Evolutionary conservation across 345 rosid species (phyloP), one percentile per base, ranked within the genome.

Genomic region (Cardamine resedifolia): DNA sequence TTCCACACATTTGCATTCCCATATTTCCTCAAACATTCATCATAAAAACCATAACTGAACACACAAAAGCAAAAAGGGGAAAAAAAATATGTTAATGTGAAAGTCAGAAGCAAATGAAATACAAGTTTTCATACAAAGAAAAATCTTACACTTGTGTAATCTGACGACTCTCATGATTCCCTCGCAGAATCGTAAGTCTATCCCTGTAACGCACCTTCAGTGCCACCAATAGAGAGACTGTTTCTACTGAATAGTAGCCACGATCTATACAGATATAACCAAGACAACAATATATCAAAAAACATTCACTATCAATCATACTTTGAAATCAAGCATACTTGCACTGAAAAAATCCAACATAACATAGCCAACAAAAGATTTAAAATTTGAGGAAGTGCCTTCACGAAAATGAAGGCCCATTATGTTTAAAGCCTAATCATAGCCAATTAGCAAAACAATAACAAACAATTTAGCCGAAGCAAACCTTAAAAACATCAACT

Each of bases 1-100:
- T 91, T 91, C 97, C 97, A 91, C 45, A 91, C 97, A 74, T 91
- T 91, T 44, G 97, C 97, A 77, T 91, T 91, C 9, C 81, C 81
- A 34, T 78, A 78, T 61, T 78, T 78, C 52, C 81, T 72, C 51
- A 78, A 68, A n/a, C 81, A 78, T 9, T 78, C 81, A 15, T 78
- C 81, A 62, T 78, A 78, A 68, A 78, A 78, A 2, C 81, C 81
- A 63, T 78, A 78, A 4, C 77, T 77, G 70, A 58, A 33, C 39
- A 57, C 15, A 77, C 10, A 47, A 3, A 34, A 49, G 6, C 3
- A 44, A 20, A 18, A 74, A 16, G 1, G 2, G 16, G 9, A 24
- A 50, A 26, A 23, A 7, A 8, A 4, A n/a, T 11, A 10, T 5
- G 24, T 16, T 5, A 24, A 38, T 9, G 7, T 0, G 10, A 8